These are phyloP conservation scores for Graphiopsis chlorocephala DNA, from an alignment of 2,329 filamentous ascomycete species.

Conservation along the genomic window DNA sequence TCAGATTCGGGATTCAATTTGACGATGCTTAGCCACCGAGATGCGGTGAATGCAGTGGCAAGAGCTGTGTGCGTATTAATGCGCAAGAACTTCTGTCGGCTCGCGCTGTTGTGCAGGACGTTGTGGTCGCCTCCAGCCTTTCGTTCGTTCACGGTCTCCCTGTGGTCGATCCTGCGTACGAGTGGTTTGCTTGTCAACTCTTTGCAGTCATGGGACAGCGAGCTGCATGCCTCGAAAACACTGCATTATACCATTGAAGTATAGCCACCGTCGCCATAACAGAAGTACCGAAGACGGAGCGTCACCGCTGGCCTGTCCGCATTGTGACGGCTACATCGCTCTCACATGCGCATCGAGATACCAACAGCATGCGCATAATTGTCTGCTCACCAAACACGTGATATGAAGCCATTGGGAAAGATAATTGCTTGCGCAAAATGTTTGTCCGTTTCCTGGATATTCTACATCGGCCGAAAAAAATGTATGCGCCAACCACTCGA, in stretches of 20 bases:
- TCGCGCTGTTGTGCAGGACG: not conserved
- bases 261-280: too few species aligned
- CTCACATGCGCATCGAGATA: not conserved
- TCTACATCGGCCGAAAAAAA: slow-evolving; percentile 1
- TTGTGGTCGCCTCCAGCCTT: too few species aligned
- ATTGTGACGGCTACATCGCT: not conserved
- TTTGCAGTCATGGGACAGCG: too few species aligned
- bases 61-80: not conserved
- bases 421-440: slow-evolving; percentile 10
- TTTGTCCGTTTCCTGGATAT: not conserved
- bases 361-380: not conserved
- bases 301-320: not conserved
- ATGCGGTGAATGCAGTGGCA: not conserved
- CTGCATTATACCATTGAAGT: too few species aligned
- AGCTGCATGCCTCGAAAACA: too few species aligned
- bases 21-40: not conserved
- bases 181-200: too few species aligned
- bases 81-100: not conserved
- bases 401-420: not conserved
- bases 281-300: too few species aligned
- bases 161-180: not conserved
- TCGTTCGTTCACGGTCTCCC: too few species aligned
- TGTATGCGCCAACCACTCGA: slow-evolving; percentile 8
- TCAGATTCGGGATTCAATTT: not conserved
- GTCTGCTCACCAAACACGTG: not conserved